A percentile compares a stretch with the other conserved stretches of the same genome.
Conservation (phyloP, 805 yeast genomes). For the Candida dajiaensis region DNA sequence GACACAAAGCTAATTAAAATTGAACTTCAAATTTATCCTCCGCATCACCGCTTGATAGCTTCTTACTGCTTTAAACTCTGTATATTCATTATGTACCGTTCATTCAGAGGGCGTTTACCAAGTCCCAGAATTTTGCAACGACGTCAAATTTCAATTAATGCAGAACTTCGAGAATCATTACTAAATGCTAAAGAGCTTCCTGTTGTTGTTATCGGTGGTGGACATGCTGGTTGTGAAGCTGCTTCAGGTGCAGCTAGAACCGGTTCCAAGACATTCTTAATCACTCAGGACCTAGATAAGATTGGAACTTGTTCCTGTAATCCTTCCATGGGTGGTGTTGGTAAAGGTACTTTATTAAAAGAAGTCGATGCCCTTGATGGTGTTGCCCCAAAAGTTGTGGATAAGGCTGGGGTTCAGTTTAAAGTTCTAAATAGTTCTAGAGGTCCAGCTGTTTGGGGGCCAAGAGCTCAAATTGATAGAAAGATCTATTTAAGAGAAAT, state of each 20-base stretch:
- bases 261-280: constrained; percentile 62
- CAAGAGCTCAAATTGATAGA: constrained; percentile 93
- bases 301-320: constrained; percentile 96
- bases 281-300: constrained; percentile 70
- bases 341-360: constrained; percentile 86
- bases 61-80: not conserved
- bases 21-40: no score
- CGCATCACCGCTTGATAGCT: not conserved
- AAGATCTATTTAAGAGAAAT: constrained; percentile 69
- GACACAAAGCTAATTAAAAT: no score
- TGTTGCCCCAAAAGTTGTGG: constrained; percentile 79
- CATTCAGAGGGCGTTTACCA: not conserved
- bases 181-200: constrained; percentile 32
- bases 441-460: constrained; percentile 98
- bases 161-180: constrained; percentile 16
- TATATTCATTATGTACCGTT: not conserved
- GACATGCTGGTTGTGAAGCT: constrained; percentile 99
- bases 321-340: constrained; percentile 98
- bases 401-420: constrained; percentile 88
- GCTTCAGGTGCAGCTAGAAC: constrained; percentile 87
- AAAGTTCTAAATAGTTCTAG: constrained; percentile 78
- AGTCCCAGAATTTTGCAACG: not conserved
- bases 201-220: constrained; percentile 92
- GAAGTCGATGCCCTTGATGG: constrained; percentile 98
- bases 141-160: constrained; percentile 15